Base-by-base conservation (phyloP, 2,329 filamentous ascomycete genomes). In the Microcyclospora tardicrescens region DNA sequence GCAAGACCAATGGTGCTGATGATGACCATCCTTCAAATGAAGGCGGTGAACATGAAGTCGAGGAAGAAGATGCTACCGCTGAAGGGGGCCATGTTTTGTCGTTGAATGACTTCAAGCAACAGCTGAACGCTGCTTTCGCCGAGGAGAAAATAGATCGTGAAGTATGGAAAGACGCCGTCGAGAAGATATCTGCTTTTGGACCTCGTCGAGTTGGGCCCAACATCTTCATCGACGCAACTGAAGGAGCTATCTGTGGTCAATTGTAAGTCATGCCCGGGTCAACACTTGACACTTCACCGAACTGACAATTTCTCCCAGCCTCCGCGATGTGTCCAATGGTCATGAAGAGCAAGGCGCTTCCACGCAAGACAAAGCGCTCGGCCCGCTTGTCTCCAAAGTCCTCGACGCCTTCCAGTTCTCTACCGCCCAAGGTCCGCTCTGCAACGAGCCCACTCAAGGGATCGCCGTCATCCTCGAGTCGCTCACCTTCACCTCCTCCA, bases 401-500 rank as follows among this genome's bases (percentile, higher is more conserved):
- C 71, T 77, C 8, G 87, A 98, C 58, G 87, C 84, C 35, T 98
- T 98, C 70, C 91, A 98, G 59, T 79, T 96, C 12, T 82, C 85
- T 30, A 93, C 81, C 1, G 75, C 78, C 15, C 85, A 93, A 61
- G 91, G 91, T 0, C 87, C 91, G 0, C 73, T 96, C 36, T 96
- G 91, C 61, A 75, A 84, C 52, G 91, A 98, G 58, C 89, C 91
- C 0, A 78, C 95, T 35, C 89, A 95, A 64, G 91, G 91, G 36
- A 73, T 95, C 16, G 91, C 87, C 31, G 83, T 96, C 35, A 82
- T 93, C 59, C 68, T 98, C 35, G 87, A 98, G 60, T 79, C 85
- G 34, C 67, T 95, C 24, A 64, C 68, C 3, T 67, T 93, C 28
- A 65, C 69, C 39, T 66, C 75, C 4, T 62, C 68, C 2, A 24